A percentile compares a stretch with the other conserved stretches of the same genome.
Evolutionary conservation across 1,284 basidiomycete genomes (phyloP).

Genomic region (Hypsizygus ulmarius): DNA sequence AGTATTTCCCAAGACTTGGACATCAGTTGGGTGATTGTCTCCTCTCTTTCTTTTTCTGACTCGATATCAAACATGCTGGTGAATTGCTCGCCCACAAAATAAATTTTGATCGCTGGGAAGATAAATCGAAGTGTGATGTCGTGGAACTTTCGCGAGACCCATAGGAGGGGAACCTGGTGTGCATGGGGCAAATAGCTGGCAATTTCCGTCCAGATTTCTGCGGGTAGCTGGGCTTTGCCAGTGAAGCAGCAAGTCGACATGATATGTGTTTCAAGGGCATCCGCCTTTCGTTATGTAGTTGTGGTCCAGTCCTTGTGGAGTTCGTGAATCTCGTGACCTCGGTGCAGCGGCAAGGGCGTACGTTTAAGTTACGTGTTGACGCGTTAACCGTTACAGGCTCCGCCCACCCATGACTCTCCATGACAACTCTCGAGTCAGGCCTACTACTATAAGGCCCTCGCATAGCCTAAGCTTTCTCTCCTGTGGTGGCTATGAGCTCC

Average conservation of each 20-base stretch:
- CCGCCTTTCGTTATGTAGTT: background rate
- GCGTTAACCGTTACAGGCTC: no score
- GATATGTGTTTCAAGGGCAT: background rate
- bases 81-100: slow-evolving; percentile 25
- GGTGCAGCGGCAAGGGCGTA: no score
- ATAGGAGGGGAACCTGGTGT: slow-evolving; percentile 17
- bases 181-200: slow-evolving; percentile 4
- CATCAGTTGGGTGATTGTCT: slow-evolving; percentile 22
- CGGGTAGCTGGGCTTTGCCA: background rate
- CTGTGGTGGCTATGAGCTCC: slow-evolving; percentile 17
- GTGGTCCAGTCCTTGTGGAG: no score
- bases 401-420: no score
- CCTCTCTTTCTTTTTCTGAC: slow-evolving; percentile 23
- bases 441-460: slow-evolving; percentile 5
- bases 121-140: slow-evolving; percentile 22
- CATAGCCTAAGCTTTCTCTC: background rate
- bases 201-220: slow-evolving; percentile 9
- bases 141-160: slow-evolving; percentile 26
- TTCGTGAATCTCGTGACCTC: no score
- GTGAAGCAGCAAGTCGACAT: background rate
- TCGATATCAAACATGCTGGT: slow-evolving; percentile 25
- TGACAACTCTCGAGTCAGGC: background rate
- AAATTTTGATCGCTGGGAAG: slow-evolving; percentile 31
- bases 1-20: slow-evolving; percentile 36
- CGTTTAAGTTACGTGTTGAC: no score